These are phyloP conservation scores for Podila clonocystis DNA, from an alignment of 192 early-diverging fungal species.

Conservation along the genomic window DNA sequence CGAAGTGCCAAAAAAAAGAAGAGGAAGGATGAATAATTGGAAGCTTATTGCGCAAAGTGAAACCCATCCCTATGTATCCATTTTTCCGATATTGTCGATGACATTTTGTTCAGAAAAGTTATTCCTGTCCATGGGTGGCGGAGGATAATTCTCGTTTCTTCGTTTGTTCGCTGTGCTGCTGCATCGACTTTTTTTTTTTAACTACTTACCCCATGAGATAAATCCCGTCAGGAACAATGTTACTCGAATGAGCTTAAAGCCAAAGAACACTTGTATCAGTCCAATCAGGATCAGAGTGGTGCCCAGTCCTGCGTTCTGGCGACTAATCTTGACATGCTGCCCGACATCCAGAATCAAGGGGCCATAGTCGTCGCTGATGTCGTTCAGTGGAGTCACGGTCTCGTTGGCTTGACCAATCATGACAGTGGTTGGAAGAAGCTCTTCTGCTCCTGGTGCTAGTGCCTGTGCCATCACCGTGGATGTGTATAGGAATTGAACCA, in stretches of 20 bases:
- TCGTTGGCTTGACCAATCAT: background rate
- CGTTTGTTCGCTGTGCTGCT: background rate
- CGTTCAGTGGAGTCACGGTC: background rate
- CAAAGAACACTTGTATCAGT: conserved; percentile 28
- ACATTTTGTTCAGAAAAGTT: too few relatives aligned
- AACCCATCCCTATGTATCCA: too few relatives aligned
- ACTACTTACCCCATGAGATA: conserved; percentile 39
- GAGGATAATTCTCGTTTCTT: background rate
- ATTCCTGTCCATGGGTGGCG: too few relatives aligned
- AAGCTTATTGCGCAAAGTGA: too few relatives aligned
- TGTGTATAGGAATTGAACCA: background rate
- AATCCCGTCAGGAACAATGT: conserved; percentile 36
- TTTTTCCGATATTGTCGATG: too few relatives aligned
- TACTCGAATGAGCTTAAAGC: conserved; percentile 38
- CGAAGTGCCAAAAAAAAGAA: background rate
- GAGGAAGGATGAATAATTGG: too few relatives aligned
- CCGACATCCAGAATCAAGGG: conserved; percentile 35
- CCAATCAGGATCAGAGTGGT: conserved; percentile 19
- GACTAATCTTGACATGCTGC: conserved; percentile 14
- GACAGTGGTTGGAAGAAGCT: background rate
- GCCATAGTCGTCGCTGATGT: background rate
- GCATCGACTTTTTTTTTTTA: background rate
- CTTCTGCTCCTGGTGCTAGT: too few relatives aligned
- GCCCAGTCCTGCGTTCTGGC: conserved; percentile 23
- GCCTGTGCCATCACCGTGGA: background rate